Evolutionary conservation across 2,329 filamentous ascomycete species (phyloP).

Genomic region (Fusarium albidum): DNA sequence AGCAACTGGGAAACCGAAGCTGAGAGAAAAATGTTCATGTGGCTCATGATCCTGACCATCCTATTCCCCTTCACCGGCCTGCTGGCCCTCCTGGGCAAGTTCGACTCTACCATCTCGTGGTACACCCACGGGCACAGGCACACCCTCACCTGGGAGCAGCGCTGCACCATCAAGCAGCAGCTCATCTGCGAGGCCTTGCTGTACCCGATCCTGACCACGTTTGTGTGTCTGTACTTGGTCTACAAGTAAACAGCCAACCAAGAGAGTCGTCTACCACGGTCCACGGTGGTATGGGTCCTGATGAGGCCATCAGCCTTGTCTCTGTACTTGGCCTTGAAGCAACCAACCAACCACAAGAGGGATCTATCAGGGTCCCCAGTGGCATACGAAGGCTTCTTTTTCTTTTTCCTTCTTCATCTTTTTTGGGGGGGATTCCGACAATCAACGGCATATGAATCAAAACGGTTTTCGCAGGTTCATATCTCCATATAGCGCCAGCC

Average conservation of each 20-base stretch:
- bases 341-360: neutral
- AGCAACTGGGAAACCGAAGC: too few species aligned
- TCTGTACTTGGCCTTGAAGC: too few species aligned
- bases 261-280: too few species aligned
- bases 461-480: slow-evolving; percentile 4
- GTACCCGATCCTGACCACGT: slow-evolving; percentile 43
- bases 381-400: slow-evolving; percentile 12
- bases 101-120: slow-evolving; percentile 58
- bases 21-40: slow-evolving; percentile 50
- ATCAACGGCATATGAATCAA: neutral
- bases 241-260: slow-evolving; percentile 13
- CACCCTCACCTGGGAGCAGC: slow-evolving; percentile 46
- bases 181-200: slow-evolving; percentile 47
- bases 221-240: slow-evolving; percentile 44
- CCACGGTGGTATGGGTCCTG: too few species aligned
- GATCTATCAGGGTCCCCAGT: neutral
- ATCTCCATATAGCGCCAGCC: neutral
- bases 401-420: too few species aligned
- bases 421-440: too few species aligned
- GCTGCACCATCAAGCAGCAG: slow-evolving; percentile 45
- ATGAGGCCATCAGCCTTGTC: too few species aligned
- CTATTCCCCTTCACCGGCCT: slow-evolving; percentile 57
- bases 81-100: slow-evolving; percentile 53
- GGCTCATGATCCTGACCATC: slow-evolving; percentile 49
- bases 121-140: slow-evolving; percentile 56